A percentile compares a stretch with the other conserved stretches of the same genome.
These are phyloP conservation scores for Mortierella hygrophila DNA, from an alignment of 192 early-diverging fungal species.

Conservation along the genomic window DNA sequence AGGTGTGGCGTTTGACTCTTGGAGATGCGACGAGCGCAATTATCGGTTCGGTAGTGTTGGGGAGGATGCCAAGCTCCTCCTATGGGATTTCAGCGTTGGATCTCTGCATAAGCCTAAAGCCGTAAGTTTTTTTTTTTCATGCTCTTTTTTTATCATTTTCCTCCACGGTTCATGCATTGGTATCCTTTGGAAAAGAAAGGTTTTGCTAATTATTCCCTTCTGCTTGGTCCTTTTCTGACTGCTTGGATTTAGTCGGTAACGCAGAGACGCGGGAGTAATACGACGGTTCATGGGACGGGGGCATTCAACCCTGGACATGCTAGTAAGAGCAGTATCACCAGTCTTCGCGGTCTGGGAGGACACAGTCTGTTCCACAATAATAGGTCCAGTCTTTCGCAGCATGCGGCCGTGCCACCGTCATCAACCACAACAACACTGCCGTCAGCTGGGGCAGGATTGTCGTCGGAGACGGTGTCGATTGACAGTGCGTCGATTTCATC, in stretches of 20 bases:
- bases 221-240: not conserved
- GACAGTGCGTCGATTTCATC: not conserved
- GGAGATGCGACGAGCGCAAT: constrained; percentile 75
- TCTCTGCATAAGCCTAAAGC: constrained; percentile 79
- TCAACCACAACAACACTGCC: not conserved
- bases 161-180: not conserved
- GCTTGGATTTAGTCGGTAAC: constrained; percentile 7
- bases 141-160: not conserved
- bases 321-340: constrained; percentile 22
- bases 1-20: constrained; percentile 84
- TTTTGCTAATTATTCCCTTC: not conserved
- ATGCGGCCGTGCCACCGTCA: not conserved
- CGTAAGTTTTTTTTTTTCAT: constrained; percentile 20
- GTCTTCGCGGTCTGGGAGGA: constrained; percentile 15
- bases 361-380: constrained; percentile 22
- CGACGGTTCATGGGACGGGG: constrained; percentile 14
- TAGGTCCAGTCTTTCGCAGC: not conserved
- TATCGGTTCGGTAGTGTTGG: constrained; percentile 91
- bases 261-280: constrained; percentile 40
- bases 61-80: constrained; percentile 83
- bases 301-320: constrained; percentile 19
- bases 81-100: constrained; percentile 92
- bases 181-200: not conserved
- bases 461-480: not conserved
- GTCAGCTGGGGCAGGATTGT: not conserved